These are phyloP conservation scores for Scleroderma bovista DNA, from an alignment of 768 basidiomycete genomes.

Conservation along the genomic window DNA sequence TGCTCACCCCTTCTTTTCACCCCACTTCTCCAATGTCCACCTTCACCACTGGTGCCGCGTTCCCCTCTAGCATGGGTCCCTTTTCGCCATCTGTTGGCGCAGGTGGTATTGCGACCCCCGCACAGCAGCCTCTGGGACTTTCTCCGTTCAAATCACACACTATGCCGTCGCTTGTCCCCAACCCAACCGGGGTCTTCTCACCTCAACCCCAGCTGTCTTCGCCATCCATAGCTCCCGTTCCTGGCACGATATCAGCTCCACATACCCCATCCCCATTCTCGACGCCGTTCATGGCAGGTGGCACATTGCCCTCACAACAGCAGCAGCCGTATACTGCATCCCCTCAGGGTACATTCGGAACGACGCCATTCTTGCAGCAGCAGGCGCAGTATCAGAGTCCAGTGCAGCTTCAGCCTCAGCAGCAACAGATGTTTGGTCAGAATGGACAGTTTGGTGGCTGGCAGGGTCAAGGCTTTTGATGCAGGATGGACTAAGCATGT, in stretches of 20 bases:
- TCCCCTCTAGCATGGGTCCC: constrained; percentile 7
- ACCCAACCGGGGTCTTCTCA: constrained; percentile 5
- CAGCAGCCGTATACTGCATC: constrained; percentile 19
- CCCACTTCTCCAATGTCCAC: neutral
- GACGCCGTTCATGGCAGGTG: constrained; percentile 9
- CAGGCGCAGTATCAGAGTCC: constrained; percentile 12
- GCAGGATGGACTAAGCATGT: no score
- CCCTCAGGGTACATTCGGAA: constrained; percentile 24
- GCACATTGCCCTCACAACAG: constrained; percentile 9
- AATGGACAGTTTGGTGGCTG: neutral
- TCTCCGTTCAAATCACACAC: neutral
- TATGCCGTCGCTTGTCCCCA: neutral
- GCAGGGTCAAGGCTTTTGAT: neutral
- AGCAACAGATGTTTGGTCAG: neutral
- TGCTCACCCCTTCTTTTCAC: neutral
- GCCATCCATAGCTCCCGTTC: constrained; percentile 19
- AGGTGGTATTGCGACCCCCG: neutral
- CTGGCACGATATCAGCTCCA: constrained; percentile 2
- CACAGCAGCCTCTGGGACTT: constrained; percentile 2
- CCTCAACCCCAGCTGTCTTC: constrained; percentile 4
- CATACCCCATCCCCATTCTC: constrained; percentile 23
- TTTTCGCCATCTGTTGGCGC: constrained; percentile 10
- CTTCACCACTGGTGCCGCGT: neutral
- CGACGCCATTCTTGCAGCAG: constrained; percentile 11
- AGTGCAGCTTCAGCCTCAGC: neutral